Evolutionary conservation across 768 basidiomycete genomes (phyloP).

Genomic region (Mycena crocata): DNA sequence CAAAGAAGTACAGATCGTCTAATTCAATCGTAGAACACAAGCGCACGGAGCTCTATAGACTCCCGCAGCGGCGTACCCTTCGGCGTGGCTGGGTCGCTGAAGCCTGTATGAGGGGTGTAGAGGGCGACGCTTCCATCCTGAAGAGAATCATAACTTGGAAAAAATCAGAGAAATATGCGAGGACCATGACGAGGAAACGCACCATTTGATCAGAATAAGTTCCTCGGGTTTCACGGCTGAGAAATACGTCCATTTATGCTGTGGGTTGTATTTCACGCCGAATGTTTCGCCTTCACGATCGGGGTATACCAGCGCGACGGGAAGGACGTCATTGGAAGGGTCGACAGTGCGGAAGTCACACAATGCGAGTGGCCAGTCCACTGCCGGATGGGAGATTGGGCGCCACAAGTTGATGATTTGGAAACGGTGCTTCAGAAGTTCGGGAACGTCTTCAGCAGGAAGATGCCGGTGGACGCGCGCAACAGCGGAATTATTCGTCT

Average conservation of each 20-base stretch:
- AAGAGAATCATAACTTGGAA: conserved; percentile 18
- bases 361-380: conserved; percentile 63
- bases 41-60: conserved; percentile 30
- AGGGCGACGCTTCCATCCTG: conserved; percentile 28
- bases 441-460: conserved; percentile 55
- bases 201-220: conserved; percentile 56
- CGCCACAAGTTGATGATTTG: conserved; percentile 75
- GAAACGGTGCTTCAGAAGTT: conserved; percentile 59
- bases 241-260: conserved; percentile 66
- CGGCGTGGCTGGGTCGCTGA: conserved; percentile 25
- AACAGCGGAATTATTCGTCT: conserved; percentile 57
- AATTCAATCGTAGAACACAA: conserved; percentile 30
- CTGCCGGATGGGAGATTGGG: conserved; percentile 59
- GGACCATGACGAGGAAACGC: conserved; percentile 24
- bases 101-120: conserved; percentile 26
- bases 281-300: conserved; percentile 65
- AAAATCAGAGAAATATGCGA: background rate
- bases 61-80: conserved; percentile 23
- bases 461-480: conserved; percentile 64
- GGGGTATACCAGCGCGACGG: conserved; percentile 59
- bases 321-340: conserved; percentile 53
- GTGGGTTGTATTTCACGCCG: conserved; percentile 56
- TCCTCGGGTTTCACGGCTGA: conserved; percentile 21
- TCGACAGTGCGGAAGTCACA: conserved; percentile 64
- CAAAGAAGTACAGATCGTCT: background rate